Evolutionary conservation across 2,329 filamentous ascomycete species (phyloP).

Genomic region (Teratosphaeria gauchensis): DNA sequence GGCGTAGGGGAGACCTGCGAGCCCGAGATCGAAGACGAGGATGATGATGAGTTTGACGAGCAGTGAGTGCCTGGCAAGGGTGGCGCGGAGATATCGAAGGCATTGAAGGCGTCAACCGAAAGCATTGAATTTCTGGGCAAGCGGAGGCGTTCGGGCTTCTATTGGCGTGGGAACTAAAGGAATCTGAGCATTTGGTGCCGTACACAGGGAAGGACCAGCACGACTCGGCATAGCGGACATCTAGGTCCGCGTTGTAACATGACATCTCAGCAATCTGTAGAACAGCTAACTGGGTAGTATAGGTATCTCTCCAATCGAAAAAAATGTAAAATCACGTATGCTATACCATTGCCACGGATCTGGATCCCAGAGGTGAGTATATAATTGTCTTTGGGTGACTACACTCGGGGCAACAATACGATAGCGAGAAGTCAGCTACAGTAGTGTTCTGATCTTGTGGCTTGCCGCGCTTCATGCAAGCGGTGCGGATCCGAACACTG

Average conservation of each 20-base stretch:
- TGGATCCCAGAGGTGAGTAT: neutral
- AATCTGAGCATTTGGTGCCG: neutral
- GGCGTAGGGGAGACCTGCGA: neutral
- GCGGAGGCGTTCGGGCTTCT: conserved; percentile 3
- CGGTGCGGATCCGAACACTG: neutral
- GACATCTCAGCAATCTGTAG: conserved; percentile 13
- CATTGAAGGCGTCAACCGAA: neutral
- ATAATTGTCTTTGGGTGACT: too few relatives aligned
- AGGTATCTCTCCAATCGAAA: conserved; percentile 16
- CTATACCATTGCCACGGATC: neutral
- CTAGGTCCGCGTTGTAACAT: conserved; percentile 14
- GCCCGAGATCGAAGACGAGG: neutral
- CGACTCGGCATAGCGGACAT: conserved; percentile 6
- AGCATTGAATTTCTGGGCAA: neutral
- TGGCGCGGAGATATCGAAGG: neutral
- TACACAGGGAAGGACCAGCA: conserved; percentile 2
- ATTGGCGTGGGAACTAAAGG: neutral
- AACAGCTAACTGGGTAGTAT: conserved; percentile 5
- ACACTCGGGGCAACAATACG: too few relatives aligned
- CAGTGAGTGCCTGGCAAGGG: neutral
- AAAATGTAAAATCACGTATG: neutral
- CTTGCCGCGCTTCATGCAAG: neutral
- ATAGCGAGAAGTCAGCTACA: too few relatives aligned
- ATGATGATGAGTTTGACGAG: neutral
- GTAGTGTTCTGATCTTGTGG: too few relatives aligned